A percentile compares a stretch with the other conserved stretches of the same genome.
These are phyloP conservation scores for Sugiyamaella paludigena DNA, from an alignment of 1,139 yeast species.

Conservation along the genomic window DNA sequence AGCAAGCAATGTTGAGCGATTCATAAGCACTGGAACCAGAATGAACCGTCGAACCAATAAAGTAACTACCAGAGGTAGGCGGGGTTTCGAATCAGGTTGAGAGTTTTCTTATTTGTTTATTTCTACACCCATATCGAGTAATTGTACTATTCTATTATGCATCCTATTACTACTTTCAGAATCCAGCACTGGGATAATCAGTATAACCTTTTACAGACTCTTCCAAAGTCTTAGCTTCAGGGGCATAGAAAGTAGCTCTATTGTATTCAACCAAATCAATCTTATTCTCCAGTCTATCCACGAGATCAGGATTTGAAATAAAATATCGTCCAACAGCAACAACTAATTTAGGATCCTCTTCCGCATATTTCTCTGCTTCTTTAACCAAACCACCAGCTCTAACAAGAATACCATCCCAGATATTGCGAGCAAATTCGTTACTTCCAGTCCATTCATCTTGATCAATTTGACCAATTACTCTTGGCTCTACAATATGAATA, in stretches of 20 bases:
- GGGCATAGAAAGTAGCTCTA: constrained; percentile 38
- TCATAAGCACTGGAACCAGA: no score
- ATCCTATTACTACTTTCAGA: neutral
- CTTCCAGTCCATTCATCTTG: constrained; percentile 36
- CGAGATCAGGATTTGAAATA: constrained; percentile 51
- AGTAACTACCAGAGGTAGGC: no score
- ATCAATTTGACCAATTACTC: constrained; percentile 25
- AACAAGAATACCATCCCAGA: constrained; percentile 51
- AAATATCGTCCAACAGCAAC: constrained; percentile 48
- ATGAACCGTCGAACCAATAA: no score
- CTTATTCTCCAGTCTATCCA: constrained; percentile 41
- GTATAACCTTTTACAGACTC: constrained; percentile 34
- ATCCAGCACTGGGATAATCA: constrained; percentile 27
- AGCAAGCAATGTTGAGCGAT: no score
- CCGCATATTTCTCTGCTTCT: constrained; percentile 30
- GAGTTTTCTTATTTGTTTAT: no score
- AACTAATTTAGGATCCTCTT: constrained; percentile 40
- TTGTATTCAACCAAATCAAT: constrained; percentile 34
- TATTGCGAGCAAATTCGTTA: constrained; percentile 12
- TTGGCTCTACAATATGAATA: constrained; percentile 53
- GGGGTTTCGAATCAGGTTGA: no score
- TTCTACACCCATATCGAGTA: no score
- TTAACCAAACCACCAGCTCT: constrained; percentile 47
- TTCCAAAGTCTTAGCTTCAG: constrained; percentile 22
- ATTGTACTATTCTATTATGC: no score